phyloP scores from a whole-genome alignment of 1,284 basidiomycete species.

The Rhizoctonia solani region DNA sequence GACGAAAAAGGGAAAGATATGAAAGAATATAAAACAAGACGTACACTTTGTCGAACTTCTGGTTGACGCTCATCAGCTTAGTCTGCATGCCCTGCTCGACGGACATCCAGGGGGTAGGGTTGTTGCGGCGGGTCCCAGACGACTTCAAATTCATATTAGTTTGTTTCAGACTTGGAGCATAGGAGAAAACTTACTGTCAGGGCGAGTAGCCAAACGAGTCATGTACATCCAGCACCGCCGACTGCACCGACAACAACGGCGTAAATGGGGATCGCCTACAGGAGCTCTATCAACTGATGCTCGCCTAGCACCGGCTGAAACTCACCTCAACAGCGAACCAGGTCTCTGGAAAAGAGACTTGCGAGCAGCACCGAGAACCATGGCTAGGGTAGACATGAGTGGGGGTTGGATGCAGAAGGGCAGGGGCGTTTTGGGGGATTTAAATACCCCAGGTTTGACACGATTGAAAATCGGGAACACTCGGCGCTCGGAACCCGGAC shows the following conservation, averaged over 20 bases:
- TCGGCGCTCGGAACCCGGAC: constrained; percentile 8
- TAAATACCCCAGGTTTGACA: constrained; percentile 5
- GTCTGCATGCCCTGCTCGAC: constrained; percentile 71
- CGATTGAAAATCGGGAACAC: neutral
- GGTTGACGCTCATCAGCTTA: constrained; percentile 69
- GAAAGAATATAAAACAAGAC: constrained; percentile 39
- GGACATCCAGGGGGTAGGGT: constrained; percentile 79
- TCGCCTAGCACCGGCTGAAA: constrained; percentile 35
- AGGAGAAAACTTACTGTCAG: constrained; percentile 56
- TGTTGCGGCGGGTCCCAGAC: constrained; percentile 73
- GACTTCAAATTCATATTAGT: constrained; percentile 51
- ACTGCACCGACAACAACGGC: constrained; percentile 68
- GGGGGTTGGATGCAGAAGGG: neutral
- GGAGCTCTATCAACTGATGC: neutral
- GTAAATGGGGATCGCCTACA: constrained; percentile 76
- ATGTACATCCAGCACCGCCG: constrained; percentile 59
- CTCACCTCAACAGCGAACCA: constrained; percentile 81
- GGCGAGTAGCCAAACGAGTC: constrained; percentile 68
- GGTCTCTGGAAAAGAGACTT: constrained; percentile 45
- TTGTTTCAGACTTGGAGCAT: neutral
- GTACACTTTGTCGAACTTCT: constrained; percentile 72
- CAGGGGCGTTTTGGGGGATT: constrained; percentile 3
- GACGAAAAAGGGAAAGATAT: neutral
- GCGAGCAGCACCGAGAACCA: constrained; percentile 33
- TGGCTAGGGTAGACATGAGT: neutral